phyloP scores from a whole-genome alignment of 345 rosid genomes.

The Eucalyptus camaldulensis region DNA sequence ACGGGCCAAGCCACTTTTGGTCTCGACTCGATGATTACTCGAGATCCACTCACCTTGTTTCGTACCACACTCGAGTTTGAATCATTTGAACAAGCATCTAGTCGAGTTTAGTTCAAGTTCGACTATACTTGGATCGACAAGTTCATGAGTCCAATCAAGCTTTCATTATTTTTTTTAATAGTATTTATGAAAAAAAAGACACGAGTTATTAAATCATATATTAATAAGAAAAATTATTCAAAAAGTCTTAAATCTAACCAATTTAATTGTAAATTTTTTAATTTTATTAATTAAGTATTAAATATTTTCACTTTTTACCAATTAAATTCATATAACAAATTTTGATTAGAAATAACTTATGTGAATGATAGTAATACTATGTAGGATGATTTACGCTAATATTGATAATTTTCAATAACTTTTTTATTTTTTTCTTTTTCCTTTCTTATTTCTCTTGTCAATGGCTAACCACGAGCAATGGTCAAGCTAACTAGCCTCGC shows the following conservation, averaged over 20 bases:
- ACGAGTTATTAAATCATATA: neutral
- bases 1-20: neutral
- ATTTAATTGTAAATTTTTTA: rapidly evolving
- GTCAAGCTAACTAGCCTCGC: rapidly evolving
- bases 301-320: too few species aligned
- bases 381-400: rapidly evolving
- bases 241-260: rapidly evolving
- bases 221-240: rapidly evolving
- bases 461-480: rapidly evolving
- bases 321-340: rapidly evolving
- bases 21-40: neutral
- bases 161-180: too few species aligned
- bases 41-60: neutral
- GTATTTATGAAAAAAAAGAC: neutral
- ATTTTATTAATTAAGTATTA: too few species aligned
- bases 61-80: neutral
- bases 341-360: rapidly evolving
- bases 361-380: rapidly evolving
- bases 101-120: neutral
- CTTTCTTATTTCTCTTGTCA: neutral
- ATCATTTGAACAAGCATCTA: neutral
- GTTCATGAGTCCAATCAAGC: rapidly evolving
- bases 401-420: rapidly evolving
- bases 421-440: too few species aligned
- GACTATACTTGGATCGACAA: neutral